These are phyloP conservation scores for Xylaria grammica DNA, from an alignment of 495 filamentous ascomycete species.

Conservation along the genomic window DNA sequence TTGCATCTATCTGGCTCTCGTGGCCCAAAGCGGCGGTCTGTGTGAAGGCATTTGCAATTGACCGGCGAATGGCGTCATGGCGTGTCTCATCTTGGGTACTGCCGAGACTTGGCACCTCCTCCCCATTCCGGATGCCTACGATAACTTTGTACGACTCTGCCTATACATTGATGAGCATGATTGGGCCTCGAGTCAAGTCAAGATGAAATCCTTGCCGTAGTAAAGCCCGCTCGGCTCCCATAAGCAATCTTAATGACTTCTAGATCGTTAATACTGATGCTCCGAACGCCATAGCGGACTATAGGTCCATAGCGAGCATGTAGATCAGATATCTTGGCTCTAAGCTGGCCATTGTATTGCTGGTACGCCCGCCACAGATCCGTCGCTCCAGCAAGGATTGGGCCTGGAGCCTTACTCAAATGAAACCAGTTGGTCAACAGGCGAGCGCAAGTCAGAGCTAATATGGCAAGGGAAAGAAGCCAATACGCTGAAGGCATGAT, in stretches of 20 bases:
- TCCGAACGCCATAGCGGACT: slow-evolving; percentile 36
- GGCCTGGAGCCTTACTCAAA: slow-evolving; percentile 34
- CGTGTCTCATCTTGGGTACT: slow-evolving; percentile 31
- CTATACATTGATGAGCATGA: slow-evolving; percentile 10
- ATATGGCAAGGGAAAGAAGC: neutral
- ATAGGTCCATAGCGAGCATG: slow-evolving; percentile 33
- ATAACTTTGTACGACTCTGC: slow-evolving; percentile 31
- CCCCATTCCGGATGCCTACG: slow-evolving; percentile 29
- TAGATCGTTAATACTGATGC: slow-evolving; percentile 37
- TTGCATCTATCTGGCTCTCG: slow-evolving; percentile 31
- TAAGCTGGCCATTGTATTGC: slow-evolving; percentile 29
- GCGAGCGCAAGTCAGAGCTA: slow-evolving; percentile 11
- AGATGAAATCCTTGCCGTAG: slow-evolving; percentile 26
- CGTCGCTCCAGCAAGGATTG: slow-evolving; percentile 31
- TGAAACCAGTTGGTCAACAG: slow-evolving; percentile 28
- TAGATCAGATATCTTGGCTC: slow-evolving; percentile 28
- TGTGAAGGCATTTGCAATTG: slow-evolving; percentile 38
- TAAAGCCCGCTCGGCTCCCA: slow-evolving; percentile 34
- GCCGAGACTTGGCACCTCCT: slow-evolving; percentile 35
- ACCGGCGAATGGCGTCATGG: slow-evolving; percentile 31
- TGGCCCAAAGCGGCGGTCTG: slow-evolving; percentile 32
- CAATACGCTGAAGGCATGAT: neutral
- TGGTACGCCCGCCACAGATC: slow-evolving; percentile 39
- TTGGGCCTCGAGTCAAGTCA: neutral
- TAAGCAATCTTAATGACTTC: slow-evolving; percentile 36